These are phyloP conservation scores for Thielaviopsis ethacetica DNA, from an alignment of 2,329 filamentous ascomycete species.

Conservation along the genomic window DNA sequence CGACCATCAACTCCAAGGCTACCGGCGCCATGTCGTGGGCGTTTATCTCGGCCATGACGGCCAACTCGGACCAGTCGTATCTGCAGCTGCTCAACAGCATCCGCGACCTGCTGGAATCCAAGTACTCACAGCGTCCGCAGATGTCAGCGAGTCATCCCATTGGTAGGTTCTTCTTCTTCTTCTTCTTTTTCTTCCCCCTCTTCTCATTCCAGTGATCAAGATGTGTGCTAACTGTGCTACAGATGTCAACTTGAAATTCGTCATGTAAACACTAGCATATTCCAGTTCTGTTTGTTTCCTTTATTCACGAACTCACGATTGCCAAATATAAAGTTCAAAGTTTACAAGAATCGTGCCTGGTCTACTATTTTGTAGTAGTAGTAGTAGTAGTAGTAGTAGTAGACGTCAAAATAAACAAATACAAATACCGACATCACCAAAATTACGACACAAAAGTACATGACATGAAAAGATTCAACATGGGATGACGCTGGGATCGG, in stretches of 20 bases:
- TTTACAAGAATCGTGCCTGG: neutral
- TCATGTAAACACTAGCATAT: conserved; percentile 9
- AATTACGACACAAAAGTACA: neutral
- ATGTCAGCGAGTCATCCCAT: conserved; percentile 90
- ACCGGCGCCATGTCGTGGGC: conserved; percentile 98
- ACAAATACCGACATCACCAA: neutral
- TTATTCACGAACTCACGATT: neutral
- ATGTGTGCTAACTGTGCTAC: neutral
- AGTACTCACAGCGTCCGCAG: conserved; percentile 91
- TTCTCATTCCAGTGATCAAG: neutral
- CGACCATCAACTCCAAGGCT: conserved; percentile 71
- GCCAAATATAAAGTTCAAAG: neutral
- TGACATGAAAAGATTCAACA: neutral
- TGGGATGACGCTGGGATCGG: neutral
- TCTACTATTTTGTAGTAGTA: neutral
- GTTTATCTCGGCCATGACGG: conserved; percentile 79
- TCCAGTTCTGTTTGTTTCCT: neutral
- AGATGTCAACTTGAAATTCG: conserved; percentile 12
- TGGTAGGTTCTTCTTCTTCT: conserved; percentile 39
- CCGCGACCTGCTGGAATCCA: conserved; percentile 68
- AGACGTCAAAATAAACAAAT: too few relatives aligned
- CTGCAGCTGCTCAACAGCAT: conserved; percentile 91
- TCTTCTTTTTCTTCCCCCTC: neutral
- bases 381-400: neutral
- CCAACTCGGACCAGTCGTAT: conserved; percentile 91